phyloP scores from a whole-genome alignment of 1,139 yeast species.

The Candida glucosophila region DNA sequence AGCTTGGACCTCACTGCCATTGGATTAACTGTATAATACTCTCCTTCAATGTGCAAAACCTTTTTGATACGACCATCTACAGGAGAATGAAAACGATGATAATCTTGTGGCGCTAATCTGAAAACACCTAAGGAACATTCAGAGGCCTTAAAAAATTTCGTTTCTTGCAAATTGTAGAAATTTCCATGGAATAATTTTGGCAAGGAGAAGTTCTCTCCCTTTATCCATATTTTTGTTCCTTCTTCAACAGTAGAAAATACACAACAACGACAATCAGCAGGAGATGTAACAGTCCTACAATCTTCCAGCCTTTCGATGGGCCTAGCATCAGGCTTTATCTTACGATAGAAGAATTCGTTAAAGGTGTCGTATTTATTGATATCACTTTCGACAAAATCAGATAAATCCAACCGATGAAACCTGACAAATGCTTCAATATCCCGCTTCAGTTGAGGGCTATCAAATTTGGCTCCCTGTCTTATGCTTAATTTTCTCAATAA shows the following conservation, averaged over 20 bases:
- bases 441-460: conserved; percentile 52
- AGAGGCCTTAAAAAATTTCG: conserved; percentile 26
- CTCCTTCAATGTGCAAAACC: conserved; percentile 70
- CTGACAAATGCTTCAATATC: conserved; percentile 73
- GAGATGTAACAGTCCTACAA: conserved; percentile 51
- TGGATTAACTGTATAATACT: conserved; percentile 93
- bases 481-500: conserved; percentile 58
- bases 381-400: conserved; percentile 52
- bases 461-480: conserved; percentile 82
- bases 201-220: conserved; percentile 72
- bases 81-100: conserved; percentile 88
- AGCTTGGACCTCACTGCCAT: conserved; percentile 87
- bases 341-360: conserved; percentile 84
- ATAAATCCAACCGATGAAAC: conserved; percentile 69
- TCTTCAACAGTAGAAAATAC: conserved; percentile 52
- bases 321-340: conserved; percentile 64
- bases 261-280: conserved; percentile 86
- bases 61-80: conserved; percentile 65
- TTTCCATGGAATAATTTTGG: conserved; percentile 55
- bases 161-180: conserved; percentile 38
- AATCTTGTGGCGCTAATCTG: conserved; percentile 93
- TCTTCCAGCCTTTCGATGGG: conserved; percentile 51
- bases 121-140: conserved; percentile 67
- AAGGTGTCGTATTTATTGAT: conserved; percentile 54
- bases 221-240: conserved; percentile 84